Percentiles rank a stretch among this genome's conserved stretches.
Evolutionary conservation across 768 basidiomycete species (phyloP).

Genomic region (Auriscalpium orientale): DNA sequence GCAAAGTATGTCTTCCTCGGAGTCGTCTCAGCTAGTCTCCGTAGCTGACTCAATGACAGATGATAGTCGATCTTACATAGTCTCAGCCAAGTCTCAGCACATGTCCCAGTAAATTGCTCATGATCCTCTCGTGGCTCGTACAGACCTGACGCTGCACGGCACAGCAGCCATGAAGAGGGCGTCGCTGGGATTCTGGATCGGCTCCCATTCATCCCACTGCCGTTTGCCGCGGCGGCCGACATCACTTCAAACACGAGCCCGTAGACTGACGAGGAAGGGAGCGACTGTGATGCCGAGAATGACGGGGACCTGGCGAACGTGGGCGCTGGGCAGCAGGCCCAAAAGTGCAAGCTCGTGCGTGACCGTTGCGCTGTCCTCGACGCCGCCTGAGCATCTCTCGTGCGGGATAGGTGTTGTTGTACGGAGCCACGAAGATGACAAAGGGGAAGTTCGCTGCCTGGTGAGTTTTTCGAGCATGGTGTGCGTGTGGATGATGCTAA

Average conservation of each 20-base stretch:
- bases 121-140: too few species aligned
- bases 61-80: too few species aligned
- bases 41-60: too few species aligned
- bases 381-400: not conserved
- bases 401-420: constrained; percentile 45
- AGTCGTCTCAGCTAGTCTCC: too few species aligned
- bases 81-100: too few species aligned
- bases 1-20: too few species aligned
- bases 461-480: constrained; percentile 39
- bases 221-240: not conserved
- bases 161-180: not conserved
- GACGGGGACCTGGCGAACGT: not conserved
- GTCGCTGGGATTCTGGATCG: not conserved
- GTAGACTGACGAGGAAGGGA: too few species aligned
- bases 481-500: constrained; percentile 24
- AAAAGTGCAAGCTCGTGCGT: constrained; percentile 2
- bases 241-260: not conserved
- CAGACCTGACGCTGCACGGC: too few species aligned
- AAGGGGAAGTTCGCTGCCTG: constrained; percentile 65
- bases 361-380: not conserved
- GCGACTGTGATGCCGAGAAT: not conserved
- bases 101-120: too few species aligned
- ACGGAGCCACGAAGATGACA: constrained; percentile 51
- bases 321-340: not conserved
- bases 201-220: not conserved